Base-by-base conservation (phyloP, 1,139 yeast species). In the Geotrichum citri-aurantii region DNA sequence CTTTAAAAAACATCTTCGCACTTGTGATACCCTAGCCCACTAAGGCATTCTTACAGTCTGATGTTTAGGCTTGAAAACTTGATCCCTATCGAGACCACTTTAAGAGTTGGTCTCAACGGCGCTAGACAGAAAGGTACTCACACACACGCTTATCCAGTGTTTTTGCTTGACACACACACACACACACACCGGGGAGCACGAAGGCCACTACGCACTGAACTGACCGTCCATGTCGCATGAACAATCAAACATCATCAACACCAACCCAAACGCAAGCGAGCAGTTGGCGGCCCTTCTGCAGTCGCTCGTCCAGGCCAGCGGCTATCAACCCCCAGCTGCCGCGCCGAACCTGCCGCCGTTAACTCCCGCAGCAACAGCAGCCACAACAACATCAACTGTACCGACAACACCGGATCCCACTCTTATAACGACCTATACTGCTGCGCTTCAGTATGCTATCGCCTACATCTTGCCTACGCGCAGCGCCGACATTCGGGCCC, bases 231-330 rank as follows among this genome's bases (percentile, higher is more conserved):
- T 37, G 21, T 19, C 49, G 19, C 17, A 48, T 24, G 33, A 48
- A 24, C 17, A 50, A 21, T 3, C 48, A 50, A 40, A 24, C 27
- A 21, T 14, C 27, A 8, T 21, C 11, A 14, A 14, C 21, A 37
- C 10, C 21, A 37, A n/a, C 14, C 10, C 7, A n/a, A 37, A 37
- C 19, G 44, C 44, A 37, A 37, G 44, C 21, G 44, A 37, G 44
- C 44, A 37, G 44, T 8, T 37, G 44, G 7, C 21, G 44, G 44
- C 44, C 12, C 54, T 50, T 3, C 37, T 50, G 4, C 54, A 50
- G 29, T 50, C 54, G 10, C 48, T 50, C 4, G 40, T 46, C 2
- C 33, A 50, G 27, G 44, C 54, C 19, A 50, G 46, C 21, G 54
- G 48, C 19, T 50, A 37, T 23, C 11, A 7, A 19, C 47, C 44